Evolutionary conservation across 306 rosid genomes (phyloP).

Genomic region (Malus sieversii): DNA sequence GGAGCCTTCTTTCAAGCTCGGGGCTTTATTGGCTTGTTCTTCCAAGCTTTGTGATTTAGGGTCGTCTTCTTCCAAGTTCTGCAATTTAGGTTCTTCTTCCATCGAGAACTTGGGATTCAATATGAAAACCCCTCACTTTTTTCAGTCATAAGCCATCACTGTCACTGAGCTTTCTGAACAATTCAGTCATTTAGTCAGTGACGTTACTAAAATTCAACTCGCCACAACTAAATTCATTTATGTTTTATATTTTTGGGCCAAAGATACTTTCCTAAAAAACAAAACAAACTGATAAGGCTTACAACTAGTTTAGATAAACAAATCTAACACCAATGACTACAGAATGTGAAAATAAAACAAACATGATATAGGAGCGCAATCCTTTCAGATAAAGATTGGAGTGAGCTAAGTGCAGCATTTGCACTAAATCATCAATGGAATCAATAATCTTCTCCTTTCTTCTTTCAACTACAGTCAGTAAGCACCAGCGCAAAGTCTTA

Average conservation of each 20-base stretch:
- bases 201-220: neutral
- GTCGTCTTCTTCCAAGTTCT: slow-evolving; percentile 24
- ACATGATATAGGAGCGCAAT: neutral
- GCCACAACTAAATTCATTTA: neutral
- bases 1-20: slow-evolving; percentile 18
- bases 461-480: neutral
- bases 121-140: neutral
- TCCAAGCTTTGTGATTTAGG: neutral
- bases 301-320: neutral
- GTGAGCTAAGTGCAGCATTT: neutral
- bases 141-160: neutral
- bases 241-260: too few species aligned
- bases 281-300: neutral
- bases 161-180: neutral
- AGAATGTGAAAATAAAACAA: neutral
- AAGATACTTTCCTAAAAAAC: neutral
- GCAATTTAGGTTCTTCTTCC: slow-evolving; percentile 1
- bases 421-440: neutral
- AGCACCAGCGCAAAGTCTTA: neutral
- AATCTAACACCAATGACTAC: neutral
- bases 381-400: neutral
- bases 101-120: neutral
- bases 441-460: neutral
- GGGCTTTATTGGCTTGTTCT: neutral
- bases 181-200: neutral